Evolutionary conservation across 306 rosid genomes (phyloP), one percentile per base, ranked within the genome.

Genomic region (Carpinus fangiana): DNA sequence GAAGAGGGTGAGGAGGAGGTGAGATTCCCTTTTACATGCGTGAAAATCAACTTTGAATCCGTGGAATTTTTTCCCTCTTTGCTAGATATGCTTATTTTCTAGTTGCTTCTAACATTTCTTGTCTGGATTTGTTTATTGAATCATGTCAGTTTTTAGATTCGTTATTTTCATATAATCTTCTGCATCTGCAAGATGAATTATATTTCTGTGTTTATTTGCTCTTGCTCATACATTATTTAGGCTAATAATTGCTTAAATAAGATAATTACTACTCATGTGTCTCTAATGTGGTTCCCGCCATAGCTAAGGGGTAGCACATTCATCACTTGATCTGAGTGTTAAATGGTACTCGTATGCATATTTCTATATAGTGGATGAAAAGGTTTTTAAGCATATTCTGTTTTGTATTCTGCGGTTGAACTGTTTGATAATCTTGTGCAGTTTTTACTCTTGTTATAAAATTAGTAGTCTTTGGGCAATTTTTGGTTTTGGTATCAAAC

Each of bases 1-100:
- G 97, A 79, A 55, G 81, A 86, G 53, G 88, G 84, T 3, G 86
- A 86, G 69, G 89, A 93, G 43, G 98, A 93, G 89, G 98, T 93
- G 90, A 91, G 92, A 66, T 80, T 81, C n/a, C 31, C 60, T 41
- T 82, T 76, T 68, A 14, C 53, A 45, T 28, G 18, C 23, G 51
- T 67, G 3, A 38, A 8, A 18, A 17, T 5, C 10, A 17, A 14
- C 20, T 41, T 17, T n/a, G 14, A 41, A 31, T 28, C 16, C 8
- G 0, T 55, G 65, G 34, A 5, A 3, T 59, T 23, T 23, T 59
- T 5, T 3, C 65, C 65, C 4, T 59, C 5, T 6, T 34, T 3
- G 48, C 71, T 36, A 31, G 41, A 14, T 64, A 31, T 64, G 23
- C 21, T 17, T 46, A 17, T 62, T 31, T 65, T 48, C 28, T 56